phyloP scores from a whole-genome alignment of 768 basidiomycete genomes.

The Lentinula edodes region DNA sequence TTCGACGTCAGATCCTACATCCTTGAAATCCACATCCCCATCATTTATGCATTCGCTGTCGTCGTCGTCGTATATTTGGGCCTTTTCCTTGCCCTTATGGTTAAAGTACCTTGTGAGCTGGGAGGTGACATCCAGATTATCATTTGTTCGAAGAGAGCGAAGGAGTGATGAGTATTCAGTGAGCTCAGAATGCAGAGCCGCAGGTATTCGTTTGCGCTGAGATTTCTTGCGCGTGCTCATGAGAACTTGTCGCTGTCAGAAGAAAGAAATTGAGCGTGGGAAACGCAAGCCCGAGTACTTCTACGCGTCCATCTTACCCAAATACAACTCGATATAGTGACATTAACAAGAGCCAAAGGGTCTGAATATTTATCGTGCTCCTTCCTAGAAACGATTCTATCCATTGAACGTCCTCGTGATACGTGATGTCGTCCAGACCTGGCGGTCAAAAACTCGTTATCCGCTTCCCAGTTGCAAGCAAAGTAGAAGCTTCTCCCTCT shows the following conservation, averaged over 20 bases:
- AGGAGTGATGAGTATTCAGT: conserved; percentile 63
- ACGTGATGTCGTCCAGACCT: not conserved
- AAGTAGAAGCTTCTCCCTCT: conserved; percentile 16
- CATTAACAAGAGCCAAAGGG: too few relatives aligned
- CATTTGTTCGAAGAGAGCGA: conserved; percentile 53
- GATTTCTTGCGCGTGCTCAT: not conserved
- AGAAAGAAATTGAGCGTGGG: not conserved
- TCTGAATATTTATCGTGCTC: too few relatives aligned
- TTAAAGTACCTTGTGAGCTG: conserved; percentile 35
- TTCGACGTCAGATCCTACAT: conserved; percentile 1
- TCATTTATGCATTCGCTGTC: conserved; percentile 14
- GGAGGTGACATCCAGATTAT: conserved; percentile 51
- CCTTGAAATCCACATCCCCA: conserved; percentile 6
- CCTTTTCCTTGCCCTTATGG: conserved; percentile 14
- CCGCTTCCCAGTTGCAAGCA: conserved; percentile 14
- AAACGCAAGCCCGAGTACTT: not conserved
- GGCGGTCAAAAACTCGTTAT: conserved; percentile 2
- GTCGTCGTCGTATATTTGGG: conserved; percentile 17
- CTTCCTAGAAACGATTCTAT: too few relatives aligned
- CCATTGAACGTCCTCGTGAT: not conserved
- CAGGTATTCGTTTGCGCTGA: conserved; percentile 43
- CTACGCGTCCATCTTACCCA: not conserved
- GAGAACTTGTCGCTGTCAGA: not conserved
- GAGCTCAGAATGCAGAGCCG: conserved; percentile 56
- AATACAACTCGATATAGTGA: too few relatives aligned